Base-by-base conservation (phyloP, 331 rosid species). In the Rhamnella rubrinervis region DNA sequence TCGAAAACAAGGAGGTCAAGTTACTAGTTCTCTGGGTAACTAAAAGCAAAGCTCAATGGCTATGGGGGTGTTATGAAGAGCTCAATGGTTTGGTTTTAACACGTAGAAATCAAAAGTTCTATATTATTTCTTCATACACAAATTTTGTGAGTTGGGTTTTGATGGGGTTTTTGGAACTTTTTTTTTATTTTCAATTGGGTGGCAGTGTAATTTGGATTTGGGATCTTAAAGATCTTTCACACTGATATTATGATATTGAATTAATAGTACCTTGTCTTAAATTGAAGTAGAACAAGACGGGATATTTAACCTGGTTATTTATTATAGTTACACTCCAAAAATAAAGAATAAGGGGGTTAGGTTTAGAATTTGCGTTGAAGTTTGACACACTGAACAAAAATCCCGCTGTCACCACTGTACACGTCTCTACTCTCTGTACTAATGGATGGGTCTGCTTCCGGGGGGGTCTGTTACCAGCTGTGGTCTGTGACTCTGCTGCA, bases 291-390 rank as follows among this genome's bases (percentile, higher is more conserved):
- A 23, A 23, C 23, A 23, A 23, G 23, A 23, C 23, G 23, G 23
- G 23, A 23, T 23, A 1, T 23, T 23, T 31, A 31, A 31, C 4
- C 4, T 31, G 5, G 35, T 2, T 31, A 31, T 31, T 31, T 31
- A 31, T 31, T 31, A 31, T 31, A 31, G 23, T 44, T 44, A 0
- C 11, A 4, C 11, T 44, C 14, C 4, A 31, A 31, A 31, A 4
- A 4, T 5, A 31, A 40, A 13, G 25, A 40, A 28, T 6, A 3
- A 5, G 47, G 8, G 75, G 37, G 0, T 35, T 6, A 7, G 38
- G 47, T 25, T 14, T 38, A 63, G 17, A 47, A 1, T 8, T 15
- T 35, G 87, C 78, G 62, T 72, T 75, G 87, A 67, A 77, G 81
- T 82, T 70, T 75, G 87, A 50, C 82, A 61, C 44, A 16, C 13